Base-by-base conservation (phyloP, 257 asterid genomes). In the Solanum medicagineum region DNA sequence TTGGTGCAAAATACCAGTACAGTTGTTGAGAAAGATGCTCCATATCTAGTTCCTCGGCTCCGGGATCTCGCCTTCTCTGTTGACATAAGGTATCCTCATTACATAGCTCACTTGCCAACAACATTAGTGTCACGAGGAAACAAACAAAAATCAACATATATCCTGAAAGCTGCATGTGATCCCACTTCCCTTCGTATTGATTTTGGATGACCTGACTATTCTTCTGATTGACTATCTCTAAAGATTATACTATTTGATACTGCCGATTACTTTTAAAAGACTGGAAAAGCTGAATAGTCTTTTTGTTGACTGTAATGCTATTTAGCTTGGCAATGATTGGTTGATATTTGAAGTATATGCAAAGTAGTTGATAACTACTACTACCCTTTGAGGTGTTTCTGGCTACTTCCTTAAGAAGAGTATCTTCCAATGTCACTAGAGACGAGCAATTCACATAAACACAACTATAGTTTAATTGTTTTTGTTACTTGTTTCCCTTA, bases 11-110 rank as follows among this genome's bases (percentile, higher is more conserved):
- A 86, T 91, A 24, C 36, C 93, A 95, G 99, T 90, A 95, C 99
- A 87, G 87, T 91, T 77, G 92, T 54, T 60, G 99, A 95, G 91
- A 93, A 90, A 90, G 98, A 94, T 85, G 95, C 97, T 70, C 85
- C 90, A 85, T 94, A 92, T 92, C 91, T 95, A 87, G 88, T 93
- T 89, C 98, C 99, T 60, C 93, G 92, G 91, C 98, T 95, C 85
- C 95, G 98, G n/a, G 99, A 95, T 90, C 98, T 95, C 77, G 97
- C 97, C 88, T 95, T 95, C 87, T 94, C 99, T 53, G 98, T 95
- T 70, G 97, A 93, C 88, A 71, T 93, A 89, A 91, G 98, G 99
- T 94, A 90, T 75, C 81, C 68, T 53, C 54, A 20, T 19, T 47
- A 26, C 70, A 59, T 59, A 54, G 24, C 73, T 63, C 10, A 20